Conservation (phyloP, 169 alveolate species). For the Plasmodium cynomolgi region DNA sequence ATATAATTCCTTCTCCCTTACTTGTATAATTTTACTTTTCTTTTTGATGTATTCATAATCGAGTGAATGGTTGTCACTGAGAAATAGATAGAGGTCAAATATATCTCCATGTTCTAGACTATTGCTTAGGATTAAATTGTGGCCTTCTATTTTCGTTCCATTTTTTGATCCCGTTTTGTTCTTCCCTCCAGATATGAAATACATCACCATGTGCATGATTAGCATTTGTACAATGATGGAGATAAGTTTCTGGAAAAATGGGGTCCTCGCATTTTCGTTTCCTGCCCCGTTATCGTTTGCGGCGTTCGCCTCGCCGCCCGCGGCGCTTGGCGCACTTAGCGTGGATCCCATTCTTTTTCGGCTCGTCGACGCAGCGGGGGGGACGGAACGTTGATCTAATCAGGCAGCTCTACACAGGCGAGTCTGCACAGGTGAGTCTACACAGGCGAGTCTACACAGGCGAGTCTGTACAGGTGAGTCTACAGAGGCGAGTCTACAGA, state of each 20-base stretch:
- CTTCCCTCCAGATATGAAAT: slow-evolving; percentile 79
- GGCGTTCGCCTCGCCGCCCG: neutral
- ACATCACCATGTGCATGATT: slow-evolving; percentile 78
- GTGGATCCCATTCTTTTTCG: slow-evolving; percentile 8
- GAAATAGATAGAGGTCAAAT: slow-evolving; percentile 74
- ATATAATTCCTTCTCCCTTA: slow-evolving; percentile 74
- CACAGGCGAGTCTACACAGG: neutral
- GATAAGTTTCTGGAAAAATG: slow-evolving; percentile 68
- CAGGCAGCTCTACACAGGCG: too few relatives aligned
- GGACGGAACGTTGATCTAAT: too few relatives aligned
- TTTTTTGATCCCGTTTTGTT: slow-evolving; percentile 30
- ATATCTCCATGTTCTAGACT: slow-evolving; percentile 76
- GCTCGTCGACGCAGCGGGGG: too few relatives aligned
- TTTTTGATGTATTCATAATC: slow-evolving; percentile 70
- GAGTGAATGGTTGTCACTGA: slow-evolving; percentile 75
- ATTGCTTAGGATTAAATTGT: slow-evolving; percentile 59
- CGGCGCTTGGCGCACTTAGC: slow-evolving; percentile 8
- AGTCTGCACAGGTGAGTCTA: too few relatives aligned
- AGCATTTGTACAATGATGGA: slow-evolving; percentile 73
- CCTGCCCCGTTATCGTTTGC: neutral
- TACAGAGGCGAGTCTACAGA: too few relatives aligned
- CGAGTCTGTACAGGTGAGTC: neutral
- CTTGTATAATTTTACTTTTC: slow-evolving; percentile 50
- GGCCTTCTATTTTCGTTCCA: slow-evolving; percentile 15
- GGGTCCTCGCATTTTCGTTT: slow-evolving; percentile 63